Base-by-base conservation (phyloP, 371 early-diverging fungal species). In the Lichtheimia ramosa region DNA sequence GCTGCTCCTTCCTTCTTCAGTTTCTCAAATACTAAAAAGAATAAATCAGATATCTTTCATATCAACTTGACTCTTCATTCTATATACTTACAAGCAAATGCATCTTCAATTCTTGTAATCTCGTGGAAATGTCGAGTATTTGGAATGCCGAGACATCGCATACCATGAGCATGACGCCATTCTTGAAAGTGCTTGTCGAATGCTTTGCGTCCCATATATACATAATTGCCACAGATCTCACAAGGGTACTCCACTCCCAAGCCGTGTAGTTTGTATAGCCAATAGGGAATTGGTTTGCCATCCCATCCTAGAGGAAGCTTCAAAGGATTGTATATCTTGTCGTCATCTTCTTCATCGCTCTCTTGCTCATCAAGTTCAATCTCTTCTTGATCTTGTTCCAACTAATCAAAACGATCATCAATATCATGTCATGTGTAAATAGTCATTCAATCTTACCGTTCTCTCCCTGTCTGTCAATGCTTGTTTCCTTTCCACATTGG, bases 211-310 rank as follows among this genome's bases (percentile, higher is more conserved):
- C 99, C 99, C 86, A 95, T 96, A 73, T 98, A 97, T 12, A 94
- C 89, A 64, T 88, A 90, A 59, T 94, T 93, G 43, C 97, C 98
- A 66, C 99, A 99, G 62, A 99, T 96, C 75, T 99, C 98, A 68
- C 99, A 99, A 0, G 92, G 85, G 68, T 95, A 97, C 65, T 96
- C 92, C 40, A 95, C 91, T 13, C 96, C 95, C 51, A 99, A 73
- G 7, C 99, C 99, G 70, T 97, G 98, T 52, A 97, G 81, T 73
- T 97, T 98, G 81, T 93, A 99, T 27, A 99, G 81, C 99, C 99
- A 99, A 71, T 91, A 96, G 12, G 99, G 99, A 72, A 99, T 99
- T 14, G 98, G 98, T 66, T 99, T 99, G 40, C 98, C 99, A 68
- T 98, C 99, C 97, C 97, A 97, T 10, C 97, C 99, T 43, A 98